These are phyloP conservation scores for Allium cepa DNA, from an alignment of 106 monocot species.

Conservation along the genomic window DNA sequence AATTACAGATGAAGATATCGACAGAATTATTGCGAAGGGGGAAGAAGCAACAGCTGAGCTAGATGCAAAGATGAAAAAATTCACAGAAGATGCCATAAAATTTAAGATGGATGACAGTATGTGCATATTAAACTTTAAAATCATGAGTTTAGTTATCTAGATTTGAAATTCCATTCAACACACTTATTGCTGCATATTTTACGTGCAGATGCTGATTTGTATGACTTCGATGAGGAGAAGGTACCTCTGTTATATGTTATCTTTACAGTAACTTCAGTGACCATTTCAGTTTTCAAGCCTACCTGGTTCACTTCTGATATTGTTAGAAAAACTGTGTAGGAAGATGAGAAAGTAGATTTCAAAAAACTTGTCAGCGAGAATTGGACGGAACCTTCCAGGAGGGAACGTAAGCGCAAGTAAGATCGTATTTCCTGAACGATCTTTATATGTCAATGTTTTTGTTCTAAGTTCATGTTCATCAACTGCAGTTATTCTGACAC, in stretches of 20 bases:
- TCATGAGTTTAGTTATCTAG: too few relatives aligned
- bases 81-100: conserved; percentile 75
- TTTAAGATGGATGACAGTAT: conserved; percentile 87
- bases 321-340: conserved; percentile 26
- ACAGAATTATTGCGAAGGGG: conserved; percentile 74
- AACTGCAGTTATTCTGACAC: conserved; percentile 54
- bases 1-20: conserved; percentile 76
- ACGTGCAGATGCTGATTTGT: conserved; percentile 87
- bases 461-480: neutral
- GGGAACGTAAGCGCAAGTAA: conserved; percentile 96
- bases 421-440: neutral
- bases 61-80: conserved; percentile 75
- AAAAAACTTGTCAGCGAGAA: conserved; percentile 93
- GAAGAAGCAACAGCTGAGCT: conserved; percentile 71
- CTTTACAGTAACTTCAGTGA: neutral
- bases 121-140: conserved; percentile 6
- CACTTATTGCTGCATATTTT: neutral
- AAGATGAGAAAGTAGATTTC: conserved; percentile 77
- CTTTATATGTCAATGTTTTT: neutral
- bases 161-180: too few relatives aligned
- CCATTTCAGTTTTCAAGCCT: too few relatives aligned
- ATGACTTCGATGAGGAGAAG: conserved; percentile 95
- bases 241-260: conserved; percentile 17
- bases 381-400: conserved; percentile 88
- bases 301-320: too few relatives aligned